Evolutionary conservation across 2,329 filamentous ascomycete genomes (phyloP).

Genomic region (Colletotrichum sp.): DNA sequence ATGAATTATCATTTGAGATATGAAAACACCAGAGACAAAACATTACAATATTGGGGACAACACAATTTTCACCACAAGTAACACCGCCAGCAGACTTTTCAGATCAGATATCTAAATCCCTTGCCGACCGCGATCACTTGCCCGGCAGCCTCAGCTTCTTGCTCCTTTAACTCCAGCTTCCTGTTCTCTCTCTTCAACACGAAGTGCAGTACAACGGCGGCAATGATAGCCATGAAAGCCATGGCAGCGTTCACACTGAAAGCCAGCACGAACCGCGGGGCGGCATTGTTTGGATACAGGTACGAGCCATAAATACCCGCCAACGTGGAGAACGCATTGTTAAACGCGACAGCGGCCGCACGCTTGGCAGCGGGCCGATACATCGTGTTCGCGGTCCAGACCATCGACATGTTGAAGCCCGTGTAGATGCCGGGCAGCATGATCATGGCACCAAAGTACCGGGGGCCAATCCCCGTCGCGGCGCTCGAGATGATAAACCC

Average conservation of each 20-base stretch:
- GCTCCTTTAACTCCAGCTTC: conserved; percentile 22
- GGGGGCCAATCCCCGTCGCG: not conserved
- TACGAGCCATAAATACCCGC: conserved; percentile 29
- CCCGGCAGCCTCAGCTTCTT: conserved; percentile 18
- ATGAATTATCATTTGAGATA: not conserved
- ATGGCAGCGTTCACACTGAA: conserved; percentile 29
- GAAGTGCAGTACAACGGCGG: conserved; percentile 23
- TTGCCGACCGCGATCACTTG: not conserved
- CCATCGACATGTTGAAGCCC: conserved; percentile 28
- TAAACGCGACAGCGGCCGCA: conserved; percentile 24
- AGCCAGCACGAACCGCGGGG: conserved; percentile 26
- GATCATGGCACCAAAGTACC: conserved; percentile 24
- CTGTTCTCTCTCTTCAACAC: conserved; percentile 25
- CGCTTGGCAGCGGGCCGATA: conserved; percentile 24
- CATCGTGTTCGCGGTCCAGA: conserved; percentile 27
- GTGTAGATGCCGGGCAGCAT: conserved; percentile 28
- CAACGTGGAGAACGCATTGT: conserved; percentile 26
- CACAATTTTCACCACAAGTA: fast-evolving
- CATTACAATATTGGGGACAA: fast-evolving
- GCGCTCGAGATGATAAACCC: conserved; percentile 19
- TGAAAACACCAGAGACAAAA: fast-evolving
- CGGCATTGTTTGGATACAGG: conserved; percentile 26
- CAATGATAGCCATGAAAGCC: conserved; percentile 25
- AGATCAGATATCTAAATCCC: conserved; percentile 23
- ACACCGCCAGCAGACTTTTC: not conserved